Evolutionary conservation across 352 stramenopile genomes (phyloP), one percentile per base, ranked within the genome.

Genomic region (Pythium folliculosum): DNA sequence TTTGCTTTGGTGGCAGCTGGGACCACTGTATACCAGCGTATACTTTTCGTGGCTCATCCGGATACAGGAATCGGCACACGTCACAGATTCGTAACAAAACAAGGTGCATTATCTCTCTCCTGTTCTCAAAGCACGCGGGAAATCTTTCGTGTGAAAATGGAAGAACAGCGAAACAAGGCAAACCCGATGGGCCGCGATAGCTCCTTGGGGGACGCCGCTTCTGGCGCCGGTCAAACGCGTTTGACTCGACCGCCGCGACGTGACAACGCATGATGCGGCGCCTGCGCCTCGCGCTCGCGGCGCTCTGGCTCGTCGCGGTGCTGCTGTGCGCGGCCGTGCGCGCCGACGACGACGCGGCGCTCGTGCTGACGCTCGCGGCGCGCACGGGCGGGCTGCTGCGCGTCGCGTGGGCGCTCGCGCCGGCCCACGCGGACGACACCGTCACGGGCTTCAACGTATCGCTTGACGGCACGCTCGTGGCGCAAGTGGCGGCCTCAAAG

Each of bases 301-400:
- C 44, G 44, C 44, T 50, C 19, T 50, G 44, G 44, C 44, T 50
- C 19, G 17, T 30, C 8, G 44, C 23, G 19, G 19, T 30, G 44
- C 8, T 17, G 19, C 8, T 25, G 8, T 13, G 6, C 19, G 44
- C 44, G 13, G 17, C 38, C 12, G 19, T 22, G 43, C 14, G 16
- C 14, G 43, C 43, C 14, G 3, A 19, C 43, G 22, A 21, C 3
- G 19, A 56, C 30, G 23, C 8, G 10, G 23, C 25, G 32, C n/a
- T 63, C 13, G 38, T 45, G 22, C 37, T 77, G 4, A 65, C 55
- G 63, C 27, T 76, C 5, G 27, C 35, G 21, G 35, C 54, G 19
- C 63, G 65, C 27, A 80, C 75, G 17, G 76, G 77, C 16, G 80
- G 80, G 3, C 62, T 73, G 4, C 21, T 88, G n/a, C 52, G 73